Base-by-base conservation (phyloP, 305 asterid species). In the Fraxinus platypoda region DNA sequence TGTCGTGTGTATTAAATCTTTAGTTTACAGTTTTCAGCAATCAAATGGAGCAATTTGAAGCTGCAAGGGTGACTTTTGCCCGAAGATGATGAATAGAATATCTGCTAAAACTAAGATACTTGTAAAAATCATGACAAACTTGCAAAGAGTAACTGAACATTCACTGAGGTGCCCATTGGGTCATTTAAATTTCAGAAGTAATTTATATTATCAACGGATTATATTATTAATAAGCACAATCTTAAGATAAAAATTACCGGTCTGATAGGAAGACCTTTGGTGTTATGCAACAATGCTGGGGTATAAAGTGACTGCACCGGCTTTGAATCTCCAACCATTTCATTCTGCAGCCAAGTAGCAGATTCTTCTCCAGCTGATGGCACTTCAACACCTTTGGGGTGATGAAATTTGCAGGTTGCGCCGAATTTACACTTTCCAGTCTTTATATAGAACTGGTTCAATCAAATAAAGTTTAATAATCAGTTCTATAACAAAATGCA, bases 241-340 rank as follows among this genome's bases (percentile, higher is more conserved):
- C 70, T 70, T 64, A 21, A 80, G 78, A 78, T 71, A 82, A 68
- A 73, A 88, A 88, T 78, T 94, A 94, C 99, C 87, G 59, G 92
- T 93, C 98, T 93, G 81, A 95, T 74, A 19, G 99, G 99, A 78
- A 94, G 97, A 88, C 99, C 99, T 85, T 95, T 95, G 82, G 94
- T 74, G 85, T 94, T 95, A 83, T 93, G 94, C 91, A 90, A 68
- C 82, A 86, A 57, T 52, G 98, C 97, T 72, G 95, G 97, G 82
- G 89, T 74, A 75, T 88, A 77, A 75, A 83, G 79, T 78, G 88
- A 81, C 75, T 91, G 92, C 81, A 38, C 28, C 62, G 90, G 82
- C 83, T 75, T 85, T 81, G 87, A 85, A 84, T 94, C 95, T 83
- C 87, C 92, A 79, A 77, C 64, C 46, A 89, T 75, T 75, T 68